Conservation (phyloP, 306 rosid species). For the Quillaja saponaria region DNA sequence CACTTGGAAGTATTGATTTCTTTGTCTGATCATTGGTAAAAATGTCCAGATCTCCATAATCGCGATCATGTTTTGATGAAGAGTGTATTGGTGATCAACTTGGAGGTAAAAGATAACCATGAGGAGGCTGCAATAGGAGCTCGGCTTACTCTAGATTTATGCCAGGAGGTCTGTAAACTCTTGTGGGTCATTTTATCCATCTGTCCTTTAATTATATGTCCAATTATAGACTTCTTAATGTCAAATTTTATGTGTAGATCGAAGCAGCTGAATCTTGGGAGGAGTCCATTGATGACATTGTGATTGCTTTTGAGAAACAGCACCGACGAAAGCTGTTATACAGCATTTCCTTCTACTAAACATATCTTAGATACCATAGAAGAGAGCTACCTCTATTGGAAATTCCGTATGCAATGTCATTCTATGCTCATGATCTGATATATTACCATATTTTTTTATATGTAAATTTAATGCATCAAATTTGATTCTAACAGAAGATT, state of each 20-base stretch:
- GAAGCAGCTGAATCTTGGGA: constrained; percentile 87
- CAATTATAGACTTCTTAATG: background rate
- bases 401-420: background rate
- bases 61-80: constrained; percentile 72
- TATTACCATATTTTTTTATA: background rate
- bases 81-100: constrained; percentile 72
- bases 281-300: constrained; percentile 76
- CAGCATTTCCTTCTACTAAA: constrained; percentile 77
- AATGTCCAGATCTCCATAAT: constrained; percentile 68
- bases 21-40: constrained; percentile 22
- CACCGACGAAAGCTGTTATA: constrained; percentile 75
- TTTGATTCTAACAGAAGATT: constrained; percentile 10
- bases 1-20: background rate
- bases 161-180: constrained; percentile 64
- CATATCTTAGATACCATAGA: background rate
- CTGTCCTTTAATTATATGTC: constrained; percentile 3
- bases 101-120: constrained; percentile 98
- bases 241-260: constrained; percentile 44
- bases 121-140: constrained; percentile 95
- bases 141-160: constrained; percentile 71
- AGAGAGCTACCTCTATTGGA: constrained; percentile 5
- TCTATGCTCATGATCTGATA: background rate
- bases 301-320: constrained; percentile 69
- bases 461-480: constrained; percentile 18
- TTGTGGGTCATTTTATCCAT: background rate